These are phyloP conservation scores for Colletotrichum sansevieriae DNA, from an alignment of 2,329 filamentous ascomycete genomes.

Conservation along the genomic window DNA sequence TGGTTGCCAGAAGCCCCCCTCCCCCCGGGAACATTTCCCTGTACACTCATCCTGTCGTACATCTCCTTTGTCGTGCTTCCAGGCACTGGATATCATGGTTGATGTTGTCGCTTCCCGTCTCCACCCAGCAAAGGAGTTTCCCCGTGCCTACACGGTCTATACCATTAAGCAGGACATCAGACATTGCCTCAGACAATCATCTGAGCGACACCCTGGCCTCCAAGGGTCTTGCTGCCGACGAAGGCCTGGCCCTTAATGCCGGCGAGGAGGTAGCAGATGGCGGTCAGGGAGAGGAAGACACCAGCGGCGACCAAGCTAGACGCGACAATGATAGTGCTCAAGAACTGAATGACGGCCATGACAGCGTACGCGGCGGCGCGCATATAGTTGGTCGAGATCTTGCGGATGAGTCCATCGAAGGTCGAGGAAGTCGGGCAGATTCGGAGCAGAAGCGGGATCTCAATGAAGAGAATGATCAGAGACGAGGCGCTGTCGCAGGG, in stretches of 20 bases:
- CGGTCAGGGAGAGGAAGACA: conserved; percentile 82
- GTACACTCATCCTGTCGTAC: conserved; percentile 29
- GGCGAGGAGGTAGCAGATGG: conserved; percentile 83
- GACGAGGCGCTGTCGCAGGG: conserved; percentile 70
- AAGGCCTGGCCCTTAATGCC: conserved; percentile 87
- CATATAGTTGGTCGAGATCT: conserved; percentile 96
- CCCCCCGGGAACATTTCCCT: conserved; percentile 3
- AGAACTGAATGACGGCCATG: conserved; percentile 88
- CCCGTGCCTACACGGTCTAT: conserved; percentile 4
- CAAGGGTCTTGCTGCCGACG: conserved; percentile 94
- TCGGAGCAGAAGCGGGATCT: conserved; percentile 93
- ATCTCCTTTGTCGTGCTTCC: conserved; percentile 29
- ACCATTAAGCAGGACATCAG: background rate
- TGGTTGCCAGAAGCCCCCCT: background rate
- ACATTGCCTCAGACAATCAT: conserved; percentile 85
- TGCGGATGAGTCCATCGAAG: conserved; percentile 91
- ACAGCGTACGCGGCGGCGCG: conserved; percentile 86
- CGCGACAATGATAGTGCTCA: conserved; percentile 75
- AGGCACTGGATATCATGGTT: conserved; percentile 41
- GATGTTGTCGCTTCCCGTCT: conserved; percentile 15
- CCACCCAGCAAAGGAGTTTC: conserved; percentile 5
- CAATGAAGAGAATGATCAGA: conserved; percentile 84
- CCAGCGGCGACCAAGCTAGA: conserved; percentile 89
- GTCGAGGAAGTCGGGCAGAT: conserved; percentile 94
- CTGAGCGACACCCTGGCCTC: conserved; percentile 92